Base-by-base conservation (phyloP, 139 green algal species). In the Tetradesmus obliquus region DNA sequence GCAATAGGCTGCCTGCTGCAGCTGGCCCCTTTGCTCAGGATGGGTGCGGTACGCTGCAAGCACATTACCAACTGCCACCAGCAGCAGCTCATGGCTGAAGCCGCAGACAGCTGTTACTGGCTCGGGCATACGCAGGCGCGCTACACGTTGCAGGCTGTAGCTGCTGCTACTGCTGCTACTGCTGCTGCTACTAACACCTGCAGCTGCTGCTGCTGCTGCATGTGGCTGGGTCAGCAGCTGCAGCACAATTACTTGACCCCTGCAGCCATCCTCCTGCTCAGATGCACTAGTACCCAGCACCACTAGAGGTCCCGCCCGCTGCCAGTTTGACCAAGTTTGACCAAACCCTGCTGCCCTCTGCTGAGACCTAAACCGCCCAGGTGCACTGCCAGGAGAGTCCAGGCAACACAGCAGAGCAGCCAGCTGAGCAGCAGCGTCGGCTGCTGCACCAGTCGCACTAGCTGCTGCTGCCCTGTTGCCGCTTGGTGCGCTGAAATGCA, bases 121-220 rank as follows among this genome's bases (percentile, higher is more conserved):
- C 51, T 90, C 71, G 0, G 86, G 86, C 86, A 90, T 90, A 12
- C 86, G 69, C 19, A 90, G 86, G n/a, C 86, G 57, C 3, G 86
- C 86, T 22, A 90, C 86, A 13, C 86, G 69, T 20, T 71, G 86
- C 20, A 90, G n/a, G 15, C 17, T 58, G 45, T 24, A 85, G 80
- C 80, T 82, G 74, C 24, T 19, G n/a, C 24, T 17, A 83, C 24
- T 55, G 72, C 72, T 24, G 19, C 17, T 81, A 13, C 72, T 81
- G 19, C 72, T 81, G 72, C 72, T 81, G 76, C 76, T n/a, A 10
- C 5, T 10, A 72, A 13, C 60, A 22, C n/a, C 57, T 22, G n/a
- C 55, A 62, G 60, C 84, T 88, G 84, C 84, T 82, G 51, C 62
- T 82, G 66, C 85, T 82, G 85, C 85, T 88, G 85, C 58, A 79